Conservation (phyloP, 257 asterid species). For the Nicotiana otophora region DNA sequence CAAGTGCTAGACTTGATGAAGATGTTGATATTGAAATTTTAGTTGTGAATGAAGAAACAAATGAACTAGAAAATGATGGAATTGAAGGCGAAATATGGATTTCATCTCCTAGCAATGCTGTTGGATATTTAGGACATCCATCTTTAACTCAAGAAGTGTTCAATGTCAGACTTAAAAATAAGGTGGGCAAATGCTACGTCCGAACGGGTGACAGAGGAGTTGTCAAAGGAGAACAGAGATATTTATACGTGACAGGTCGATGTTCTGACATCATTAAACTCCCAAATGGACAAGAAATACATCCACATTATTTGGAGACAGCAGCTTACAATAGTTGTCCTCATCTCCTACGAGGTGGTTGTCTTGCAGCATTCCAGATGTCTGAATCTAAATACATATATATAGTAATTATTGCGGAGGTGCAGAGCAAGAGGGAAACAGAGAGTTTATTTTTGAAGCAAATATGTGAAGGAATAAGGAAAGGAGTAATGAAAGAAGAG, state of each 20-base stretch:
- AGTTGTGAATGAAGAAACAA: conserved; percentile 54
- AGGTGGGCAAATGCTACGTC: conserved; percentile 24
- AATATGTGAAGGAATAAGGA: conserved; percentile 47
- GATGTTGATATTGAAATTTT: conserved; percentile 56
- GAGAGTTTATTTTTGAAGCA: conserved; percentile 16
- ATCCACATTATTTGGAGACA: conserved; percentile 77
- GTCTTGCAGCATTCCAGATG: conserved; percentile 43
- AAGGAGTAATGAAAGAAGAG: conserved; percentile 28
- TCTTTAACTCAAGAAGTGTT: conserved; percentile 46
- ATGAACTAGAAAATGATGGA: conserved; percentile 51
- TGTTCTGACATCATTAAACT: conserved; percentile 42
- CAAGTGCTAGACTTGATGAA: conserved; percentile 61
- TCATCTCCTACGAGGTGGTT: conserved; percentile 46
- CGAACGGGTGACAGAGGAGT: conserved; percentile 74
- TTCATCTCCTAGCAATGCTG: conserved; percentile 71
- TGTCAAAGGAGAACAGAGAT: conserved; percentile 48
- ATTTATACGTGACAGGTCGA: conserved; percentile 57
- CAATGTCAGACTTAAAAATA: conserved; percentile 30
- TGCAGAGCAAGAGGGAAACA: conserved; percentile 24
- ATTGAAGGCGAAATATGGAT: conserved; percentile 89
- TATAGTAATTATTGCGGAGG: conserved; percentile 46
- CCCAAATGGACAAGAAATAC: conserved; percentile 29
- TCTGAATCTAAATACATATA: conserved; percentile 8
- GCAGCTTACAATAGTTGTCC: conserved; percentile 39
- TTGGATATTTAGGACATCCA: conserved; percentile 69